Evolutionary conservation across 805 yeast species (phyloP), one percentile per base, ranked within the genome.

Genomic region (Candida rishiriensis): DNA sequence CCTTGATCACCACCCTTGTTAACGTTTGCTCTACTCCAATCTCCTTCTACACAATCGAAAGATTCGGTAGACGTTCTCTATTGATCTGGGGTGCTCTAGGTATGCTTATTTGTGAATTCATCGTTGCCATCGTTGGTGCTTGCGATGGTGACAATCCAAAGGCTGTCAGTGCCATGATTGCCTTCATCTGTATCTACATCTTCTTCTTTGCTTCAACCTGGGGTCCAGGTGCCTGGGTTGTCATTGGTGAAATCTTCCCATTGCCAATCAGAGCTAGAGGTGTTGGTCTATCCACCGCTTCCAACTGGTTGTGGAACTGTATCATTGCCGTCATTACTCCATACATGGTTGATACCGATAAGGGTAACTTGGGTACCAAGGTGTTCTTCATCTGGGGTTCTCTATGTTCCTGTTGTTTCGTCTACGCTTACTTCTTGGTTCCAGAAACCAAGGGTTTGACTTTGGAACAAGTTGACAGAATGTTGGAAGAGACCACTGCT

Each of bases 141-240:
- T 51, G 53, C 30, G 64, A 62, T 42, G 62, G 59, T 29, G 42
- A 51, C 14, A 57, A 59, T 49, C 44, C 41, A 2, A 47, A 49
- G 15, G 61, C 68, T 26, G 65, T 59, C 43, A 50, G 47, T 36
- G 68, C 66, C 15, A 60, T 65, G 65, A 58, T 66, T 48, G 45
- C 68, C 10, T 72, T 78, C 56, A 69, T 76, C 44, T 78, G 82
- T 60, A 61, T 73, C 34, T 87, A 83, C 60, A 82, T 87, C 53
- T 80, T 83, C 43, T 81, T 82, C 61, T 84, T 85, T 68, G 95
- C 93, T 9, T 73, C 87, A 3, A 77, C 91, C 18, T 87, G 93
- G 91, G 91, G 91, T 61, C 89, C 93, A 34, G 79, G 77, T 48
- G 80, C 78, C 34, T 86, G 91, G 90, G 86, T 78, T 39, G 63